Conservation (phyloP, 1,284 basidiomycete species). For the Grifola frondosa region DNA sequence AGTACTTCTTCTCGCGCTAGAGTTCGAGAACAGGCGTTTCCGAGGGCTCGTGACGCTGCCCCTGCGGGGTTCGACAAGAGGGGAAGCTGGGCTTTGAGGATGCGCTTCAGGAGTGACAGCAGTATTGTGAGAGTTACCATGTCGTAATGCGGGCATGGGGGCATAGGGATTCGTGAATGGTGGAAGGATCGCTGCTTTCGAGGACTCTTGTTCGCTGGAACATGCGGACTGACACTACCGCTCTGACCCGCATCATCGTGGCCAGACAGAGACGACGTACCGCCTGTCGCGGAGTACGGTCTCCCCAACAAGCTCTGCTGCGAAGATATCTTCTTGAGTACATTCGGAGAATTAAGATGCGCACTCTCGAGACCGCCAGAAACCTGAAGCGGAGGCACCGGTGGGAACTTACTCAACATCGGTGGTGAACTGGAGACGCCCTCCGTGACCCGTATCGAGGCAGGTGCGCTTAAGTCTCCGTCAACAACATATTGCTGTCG, state of each 20-base stretch:
- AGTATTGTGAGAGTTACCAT: conserved; percentile 21
- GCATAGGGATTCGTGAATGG: conserved; percentile 34
- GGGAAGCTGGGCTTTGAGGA: conserved; percentile 22
- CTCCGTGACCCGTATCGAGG: neutral
- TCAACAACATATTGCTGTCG: conserved; percentile 12
- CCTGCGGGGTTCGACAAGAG: conserved; percentile 17
- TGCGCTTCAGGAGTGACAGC: conserved; percentile 16
- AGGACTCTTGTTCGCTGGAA: conserved; percentile 20
- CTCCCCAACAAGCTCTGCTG: conserved; percentile 50
- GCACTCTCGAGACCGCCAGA: too few species aligned
- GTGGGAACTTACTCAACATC: conserved; percentile 20
- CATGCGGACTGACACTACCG: conserved; percentile 3
- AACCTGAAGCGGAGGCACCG: conserved; percentile 14
- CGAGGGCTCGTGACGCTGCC: conserved; percentile 30
- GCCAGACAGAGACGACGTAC: conserved; percentile 20
- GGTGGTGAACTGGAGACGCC: conserved; percentile 9
- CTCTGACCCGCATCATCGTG: conserved; percentile 17
- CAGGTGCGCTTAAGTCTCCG: conserved; percentile 9
- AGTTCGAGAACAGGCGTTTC: conserved; percentile 62
- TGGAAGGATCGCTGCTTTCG: conserved; percentile 41
- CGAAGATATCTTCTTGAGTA: conserved; percentile 57
- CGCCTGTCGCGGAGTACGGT: conserved; percentile 24
- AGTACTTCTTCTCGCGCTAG: conserved; percentile 50
- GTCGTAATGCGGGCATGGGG: conserved; percentile 33
- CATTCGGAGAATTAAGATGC: conserved; percentile 32